Conservation (phyloP, 192 early-diverging fungal genomes). For the Gonapodya prolifera region DNA sequence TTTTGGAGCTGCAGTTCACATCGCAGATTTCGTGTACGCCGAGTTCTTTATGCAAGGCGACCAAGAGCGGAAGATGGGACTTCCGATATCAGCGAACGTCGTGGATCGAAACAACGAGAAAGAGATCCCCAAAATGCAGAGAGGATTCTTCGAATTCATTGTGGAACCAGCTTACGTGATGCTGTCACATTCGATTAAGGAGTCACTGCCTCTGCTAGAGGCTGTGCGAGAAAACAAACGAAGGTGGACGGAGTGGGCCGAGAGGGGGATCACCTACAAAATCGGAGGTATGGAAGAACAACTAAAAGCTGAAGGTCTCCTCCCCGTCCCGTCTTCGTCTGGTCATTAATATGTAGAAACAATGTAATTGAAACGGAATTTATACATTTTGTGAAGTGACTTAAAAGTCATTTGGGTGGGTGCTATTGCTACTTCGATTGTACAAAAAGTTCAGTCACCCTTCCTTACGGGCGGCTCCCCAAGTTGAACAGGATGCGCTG, state of each 20-base stretch:
- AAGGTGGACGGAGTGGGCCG: constrained; percentile 17
- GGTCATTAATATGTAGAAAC: too few species aligned
- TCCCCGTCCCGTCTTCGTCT: too few species aligned
- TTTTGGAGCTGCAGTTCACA: constrained; percentile 16
- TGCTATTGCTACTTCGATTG: too few species aligned
- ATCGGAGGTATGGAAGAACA: neutral
- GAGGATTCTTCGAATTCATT: constrained; percentile 16
- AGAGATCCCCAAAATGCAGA: constrained; percentile 30
- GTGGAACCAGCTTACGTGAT: constrained; percentile 24
- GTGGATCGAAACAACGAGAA: constrained; percentile 23
- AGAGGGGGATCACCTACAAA: constrained; percentile 11
- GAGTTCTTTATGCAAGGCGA: constrained; percentile 37
- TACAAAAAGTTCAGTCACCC: too few species aligned
- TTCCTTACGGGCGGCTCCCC: too few species aligned
- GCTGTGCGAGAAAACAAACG: constrained; percentile 14
- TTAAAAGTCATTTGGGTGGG: too few species aligned
- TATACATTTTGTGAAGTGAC: too few species aligned
- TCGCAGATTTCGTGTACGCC: constrained; percentile 23
- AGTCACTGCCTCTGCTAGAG: constrained; percentile 6
- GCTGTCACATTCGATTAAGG: constrained; percentile 7
- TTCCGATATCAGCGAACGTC: constrained; percentile 24
- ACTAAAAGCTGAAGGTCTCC: neutral
- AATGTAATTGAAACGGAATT: too few species aligned
- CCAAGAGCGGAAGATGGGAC: constrained; percentile 23
- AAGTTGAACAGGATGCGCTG: too few species aligned